These are phyloP conservation scores for Cladosporium oxysporum DNA, from an alignment of 2,329 filamentous ascomycete species.

Conservation along the genomic window DNA sequence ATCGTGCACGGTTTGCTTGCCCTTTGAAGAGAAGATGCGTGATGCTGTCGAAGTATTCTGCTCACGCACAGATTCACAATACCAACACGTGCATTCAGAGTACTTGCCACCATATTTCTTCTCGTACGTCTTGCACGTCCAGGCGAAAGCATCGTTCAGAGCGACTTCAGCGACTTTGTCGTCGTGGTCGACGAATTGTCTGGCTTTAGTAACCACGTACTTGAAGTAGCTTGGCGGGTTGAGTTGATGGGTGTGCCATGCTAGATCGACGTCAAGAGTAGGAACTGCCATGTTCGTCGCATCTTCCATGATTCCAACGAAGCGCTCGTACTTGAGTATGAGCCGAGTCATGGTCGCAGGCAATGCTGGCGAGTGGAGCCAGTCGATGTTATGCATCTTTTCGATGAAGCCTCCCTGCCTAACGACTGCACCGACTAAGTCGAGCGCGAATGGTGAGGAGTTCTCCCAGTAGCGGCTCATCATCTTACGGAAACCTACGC, in stretches of 20 bases:
- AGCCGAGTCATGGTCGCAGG: conserved; percentile 65
- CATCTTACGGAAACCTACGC: conserved; percentile 61
- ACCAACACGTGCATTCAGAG: conserved; percentile 79
- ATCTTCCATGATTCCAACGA: conserved; percentile 59
- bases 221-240: conserved; percentile 63
- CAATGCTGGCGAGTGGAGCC: conserved; percentile 71
- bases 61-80: conserved; percentile 72
- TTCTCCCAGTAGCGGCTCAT: conserved; percentile 73
- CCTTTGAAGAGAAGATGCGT: conserved; percentile 48
- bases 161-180: conserved; percentile 75
- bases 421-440: conserved; percentile 65
- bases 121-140: conserved; percentile 71
- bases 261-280: conserved; percentile 73
- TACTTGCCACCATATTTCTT: conserved; percentile 67
- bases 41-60: conserved; percentile 53
- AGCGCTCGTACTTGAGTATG: conserved; percentile 65
- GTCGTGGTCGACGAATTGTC: conserved; percentile 74
- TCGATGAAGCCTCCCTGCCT: conserved; percentile 67
- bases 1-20: conserved; percentile 38
- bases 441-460: conserved; percentile 62
- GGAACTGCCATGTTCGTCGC: conserved; percentile 60
- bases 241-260: conserved; percentile 81
- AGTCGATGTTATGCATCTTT: conserved; percentile 77
- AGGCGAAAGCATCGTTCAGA: conserved; percentile 67
- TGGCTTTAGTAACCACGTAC: conserved; percentile 53